phyloP scores from a whole-genome alignment of 1,139 yeast genomes.

The Hyphopichia khmerensis region DNA sequence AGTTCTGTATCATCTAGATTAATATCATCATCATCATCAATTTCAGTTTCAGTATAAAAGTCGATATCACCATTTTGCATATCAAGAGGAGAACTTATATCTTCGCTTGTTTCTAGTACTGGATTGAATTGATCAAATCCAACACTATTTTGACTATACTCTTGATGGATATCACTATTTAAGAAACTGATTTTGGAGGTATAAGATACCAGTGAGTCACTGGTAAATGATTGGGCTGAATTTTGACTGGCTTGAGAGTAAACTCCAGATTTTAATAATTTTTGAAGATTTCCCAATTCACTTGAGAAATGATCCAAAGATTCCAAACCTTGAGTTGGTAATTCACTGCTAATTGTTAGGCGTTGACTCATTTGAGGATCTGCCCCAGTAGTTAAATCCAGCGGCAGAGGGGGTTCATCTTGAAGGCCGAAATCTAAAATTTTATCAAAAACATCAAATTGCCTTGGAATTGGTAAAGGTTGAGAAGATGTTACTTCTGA shows the following conservation, averaged over 20 bases:
- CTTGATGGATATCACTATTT: slow-evolving; percentile 3
- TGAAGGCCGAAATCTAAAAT: not conserved
- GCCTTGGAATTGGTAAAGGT: not conserved
- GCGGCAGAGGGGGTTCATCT: not conserved
- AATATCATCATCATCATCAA: slow-evolving; percentile 1
- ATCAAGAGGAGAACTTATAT: not conserved
- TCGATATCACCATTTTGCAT: not conserved
- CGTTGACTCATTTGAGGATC: not conserved
- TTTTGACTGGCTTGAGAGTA: not conserved
- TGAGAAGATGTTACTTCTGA: not conserved
- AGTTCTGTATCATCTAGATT: not conserved
- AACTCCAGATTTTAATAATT: not conserved
- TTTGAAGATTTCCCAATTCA: not conserved
- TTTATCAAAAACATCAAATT: not conserved
- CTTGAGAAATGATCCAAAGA: not conserved
- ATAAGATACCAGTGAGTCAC: slow-evolving; percentile 1
- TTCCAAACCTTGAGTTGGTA: not conserved
- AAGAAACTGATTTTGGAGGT: not conserved
- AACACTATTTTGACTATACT: not conserved
- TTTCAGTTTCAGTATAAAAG: not conserved
- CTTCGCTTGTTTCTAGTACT: not conserved
- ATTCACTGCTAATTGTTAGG: not conserved
- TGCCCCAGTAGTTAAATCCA: not conserved
- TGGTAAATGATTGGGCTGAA: not conserved
- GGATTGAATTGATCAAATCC: not conserved